These are phyloP conservation scores for Aureobasidium pullulans DNA, from an alignment of 2,329 filamentous ascomycete genomes.

Conservation along the genomic window DNA sequence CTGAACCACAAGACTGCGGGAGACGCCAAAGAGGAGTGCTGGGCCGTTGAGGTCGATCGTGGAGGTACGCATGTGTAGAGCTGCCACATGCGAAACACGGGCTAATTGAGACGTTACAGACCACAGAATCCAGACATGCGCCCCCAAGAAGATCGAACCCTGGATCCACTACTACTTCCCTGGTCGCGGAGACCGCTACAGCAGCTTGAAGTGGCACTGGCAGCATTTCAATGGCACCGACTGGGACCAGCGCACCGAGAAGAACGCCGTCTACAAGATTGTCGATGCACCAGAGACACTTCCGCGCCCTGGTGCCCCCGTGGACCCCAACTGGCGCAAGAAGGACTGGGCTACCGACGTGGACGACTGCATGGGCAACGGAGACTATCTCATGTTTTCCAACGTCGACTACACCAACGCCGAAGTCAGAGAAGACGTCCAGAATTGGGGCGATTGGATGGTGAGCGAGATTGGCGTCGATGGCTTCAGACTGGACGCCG, in stretches of 20 bases:
- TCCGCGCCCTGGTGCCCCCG: background rate
- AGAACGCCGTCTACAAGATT: slow-evolving; percentile 59
- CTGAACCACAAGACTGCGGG: slow-evolving; percentile 66
- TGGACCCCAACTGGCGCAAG: slow-evolving; percentile 28
- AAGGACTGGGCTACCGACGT: slow-evolving; percentile 59
- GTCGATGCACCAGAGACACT: slow-evolving; percentile 31
- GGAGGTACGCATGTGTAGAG: slow-evolving; percentile 17
- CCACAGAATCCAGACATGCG: slow-evolving; percentile 47
- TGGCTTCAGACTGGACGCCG: slow-evolving; percentile 64
- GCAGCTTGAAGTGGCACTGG: slow-evolving; percentile 56
- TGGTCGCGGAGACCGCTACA: slow-evolving; percentile 54
- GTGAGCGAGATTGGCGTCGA: slow-evolving; percentile 51
- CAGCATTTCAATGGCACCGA: slow-evolving; percentile 63
- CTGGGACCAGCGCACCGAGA: slow-evolving; percentile 51
- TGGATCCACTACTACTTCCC: slow-evolving; percentile 63
- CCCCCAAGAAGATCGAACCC: slow-evolving; percentile 55
- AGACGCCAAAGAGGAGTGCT: slow-evolving; percentile 56
- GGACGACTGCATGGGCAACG: slow-evolving; percentile 58
- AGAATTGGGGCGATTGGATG: slow-evolving; percentile 63
- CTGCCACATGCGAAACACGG: background rate
- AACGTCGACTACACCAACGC: slow-evolving; percentile 59
- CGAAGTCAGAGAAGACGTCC: slow-evolving; percentile 57
- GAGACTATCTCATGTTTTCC: slow-evolving; percentile 64
- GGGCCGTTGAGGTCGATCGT: slow-evolving; percentile 56
- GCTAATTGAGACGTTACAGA: slow-evolving; percentile 33